Conservation (phyloP, 1,284 basidiomycete genomes). For the Ceratobasidium sp. region DNA sequence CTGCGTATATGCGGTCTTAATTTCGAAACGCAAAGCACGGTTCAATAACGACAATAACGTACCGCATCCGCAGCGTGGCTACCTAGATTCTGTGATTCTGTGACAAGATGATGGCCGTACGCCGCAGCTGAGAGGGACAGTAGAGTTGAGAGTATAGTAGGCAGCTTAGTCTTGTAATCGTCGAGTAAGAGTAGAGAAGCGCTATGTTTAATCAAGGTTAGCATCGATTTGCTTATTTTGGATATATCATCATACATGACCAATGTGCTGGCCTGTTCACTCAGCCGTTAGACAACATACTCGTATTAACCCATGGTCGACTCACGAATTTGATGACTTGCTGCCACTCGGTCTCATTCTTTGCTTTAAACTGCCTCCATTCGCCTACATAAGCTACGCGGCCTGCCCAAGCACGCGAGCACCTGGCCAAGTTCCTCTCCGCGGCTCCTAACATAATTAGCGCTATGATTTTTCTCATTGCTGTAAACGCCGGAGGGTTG, state of each 20-base stretch:
- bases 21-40: too few relatives aligned
- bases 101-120: neutral
- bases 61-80: conserved; percentile 10
- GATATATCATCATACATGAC: neutral
- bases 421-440: neutral
- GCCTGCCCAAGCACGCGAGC: conserved; percentile 5
- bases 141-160: neutral
- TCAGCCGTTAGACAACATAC: neutral
- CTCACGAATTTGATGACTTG: conserved; percentile 9
- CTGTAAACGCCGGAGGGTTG: neutral
- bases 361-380: conserved; percentile 5
- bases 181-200: neutral
- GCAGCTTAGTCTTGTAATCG: neutral
- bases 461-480: neutral
- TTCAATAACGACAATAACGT: too few relatives aligned
- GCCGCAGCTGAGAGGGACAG: neutral
- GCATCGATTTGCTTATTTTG: too few relatives aligned
- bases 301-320: neutral
- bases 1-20: neutral
- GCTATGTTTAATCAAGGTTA: neutral
- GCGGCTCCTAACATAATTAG: neutral
- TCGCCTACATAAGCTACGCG: neutral
- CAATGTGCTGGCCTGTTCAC: conserved; percentile 4
- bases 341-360: conserved; percentile 22
- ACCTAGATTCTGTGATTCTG: conserved; percentile 9